Base-by-base conservation (phyloP, 306 rosid species). In the Citrullus colocynthis region DNA sequence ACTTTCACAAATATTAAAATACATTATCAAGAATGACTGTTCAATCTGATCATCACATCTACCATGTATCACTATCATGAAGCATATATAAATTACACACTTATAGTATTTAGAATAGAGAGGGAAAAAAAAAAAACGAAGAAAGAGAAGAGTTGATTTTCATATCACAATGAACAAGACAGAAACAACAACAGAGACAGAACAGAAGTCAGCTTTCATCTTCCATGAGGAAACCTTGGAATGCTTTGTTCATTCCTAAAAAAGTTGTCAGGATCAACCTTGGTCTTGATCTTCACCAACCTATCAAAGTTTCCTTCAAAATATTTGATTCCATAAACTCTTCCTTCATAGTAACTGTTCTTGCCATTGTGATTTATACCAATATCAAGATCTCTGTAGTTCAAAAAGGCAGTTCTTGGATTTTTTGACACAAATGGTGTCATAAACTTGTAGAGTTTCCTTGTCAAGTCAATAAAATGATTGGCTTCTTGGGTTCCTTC, bases 221-320 rank as follows among this genome's bases (percentile, higher is more conserved):
- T 41, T n/a, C 52, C 0, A 16, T 34, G 14, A 21, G 66, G 79
- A 52, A 75, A 72, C 5, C 80, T 75, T 0, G 83, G 83, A 48
- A 81, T 81, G 62, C 83, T 81, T 36, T 81, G 83, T 67, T 81
- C 83, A 76, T 81, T 76, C 66, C 80, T 75, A 5, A 81, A 81
- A 79, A 81, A 81, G 64, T 81, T 81, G 6, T 34, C 0, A 41
- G 83, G 80, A 65, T 81, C 83, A 32, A 81, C 83, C 49, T 10
- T 63, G 4, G 77, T 66, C 76, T 81, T 81, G 11, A 81, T 41
- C 51, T 76, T 56, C 9, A 76, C 83, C 77, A 81, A 81, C 70
- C 80, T 64, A 0, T 66, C 24, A 24, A 81, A 81, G 30, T 81
- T 81, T 0, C 39, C 71, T 36, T 81, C 71, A 59, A 81, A 81